Percentiles rank a stretch among this genome's conserved stretches.
Conservation (phyloP, 495 filamentous ascomycete species). For the Hamigera avellanea region DNA sequence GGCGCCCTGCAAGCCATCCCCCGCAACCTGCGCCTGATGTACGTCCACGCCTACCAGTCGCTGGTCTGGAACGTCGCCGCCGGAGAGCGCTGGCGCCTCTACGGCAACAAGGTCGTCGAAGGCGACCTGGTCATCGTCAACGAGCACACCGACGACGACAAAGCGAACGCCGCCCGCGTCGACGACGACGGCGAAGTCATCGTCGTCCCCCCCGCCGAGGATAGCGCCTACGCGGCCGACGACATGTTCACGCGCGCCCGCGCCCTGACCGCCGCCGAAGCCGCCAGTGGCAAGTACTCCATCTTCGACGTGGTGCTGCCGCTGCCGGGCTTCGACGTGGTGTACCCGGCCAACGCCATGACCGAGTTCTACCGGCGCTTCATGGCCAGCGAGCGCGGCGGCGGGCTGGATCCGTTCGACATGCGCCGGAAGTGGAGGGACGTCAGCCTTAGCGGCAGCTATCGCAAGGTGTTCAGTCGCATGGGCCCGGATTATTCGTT, state of each 20-base stretch:
- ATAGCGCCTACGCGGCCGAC: slow-evolving; percentile 41
- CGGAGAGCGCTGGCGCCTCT: slow-evolving; percentile 63
- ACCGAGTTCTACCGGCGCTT: slow-evolving; percentile 68
- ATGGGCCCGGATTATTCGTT: slow-evolving; percentile 45
- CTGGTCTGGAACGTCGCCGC: slow-evolving; percentile 84
- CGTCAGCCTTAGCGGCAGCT: slow-evolving; percentile 76
- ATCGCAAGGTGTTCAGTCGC: slow-evolving; percentile 71
- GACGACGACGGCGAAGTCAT: slow-evolving; percentile 63
- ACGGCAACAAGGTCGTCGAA: slow-evolving; percentile 59
- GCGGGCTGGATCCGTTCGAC: slow-evolving; percentile 65
- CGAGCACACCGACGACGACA: slow-evolving; percentile 37
- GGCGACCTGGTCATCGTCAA: slow-evolving; percentile 76
- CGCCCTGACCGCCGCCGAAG: slow-evolving; percentile 62
- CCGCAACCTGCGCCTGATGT: slow-evolving; percentile 77
- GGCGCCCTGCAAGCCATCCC: slow-evolving; percentile 69
- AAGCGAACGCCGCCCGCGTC: slow-evolving; percentile 17
- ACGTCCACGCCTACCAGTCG: slow-evolving; percentile 92
- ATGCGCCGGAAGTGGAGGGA: slow-evolving; percentile 84
- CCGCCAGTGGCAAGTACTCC: slow-evolving; percentile 61
- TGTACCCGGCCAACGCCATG: slow-evolving; percentile 77
- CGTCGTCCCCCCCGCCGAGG: slow-evolving; percentile 44
- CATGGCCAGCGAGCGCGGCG: slow-evolving; percentile 69
- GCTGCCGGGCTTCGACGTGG: slow-evolving; percentile 80
- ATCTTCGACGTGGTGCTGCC: slow-evolving; percentile 92
- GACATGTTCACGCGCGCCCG: slow-evolving; percentile 65